phyloP scores from a whole-genome alignment of 1,139 yeast species.

The Suhomyces panamericanus region DNA sequence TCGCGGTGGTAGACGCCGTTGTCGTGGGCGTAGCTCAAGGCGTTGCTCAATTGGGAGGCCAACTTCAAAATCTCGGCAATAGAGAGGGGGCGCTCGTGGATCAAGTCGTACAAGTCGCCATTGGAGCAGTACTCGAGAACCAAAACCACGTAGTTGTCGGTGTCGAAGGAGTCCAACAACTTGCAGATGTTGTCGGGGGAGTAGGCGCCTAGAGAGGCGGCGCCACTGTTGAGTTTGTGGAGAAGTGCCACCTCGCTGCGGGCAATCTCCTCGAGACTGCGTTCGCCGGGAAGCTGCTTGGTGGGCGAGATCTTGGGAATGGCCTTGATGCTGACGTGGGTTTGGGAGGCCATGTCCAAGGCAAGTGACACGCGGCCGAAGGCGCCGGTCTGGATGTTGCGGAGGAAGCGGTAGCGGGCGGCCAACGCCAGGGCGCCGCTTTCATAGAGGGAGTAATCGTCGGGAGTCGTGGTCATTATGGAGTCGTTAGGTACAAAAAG shows the following conservation, averaged over 20 bases:
- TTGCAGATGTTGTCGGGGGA: conserved; percentile 40
- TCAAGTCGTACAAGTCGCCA: conserved; percentile 53
- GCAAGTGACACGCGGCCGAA: conserved; percentile 56
- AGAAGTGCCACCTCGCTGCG: conserved; percentile 49
- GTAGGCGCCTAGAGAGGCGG: conserved; percentile 31
- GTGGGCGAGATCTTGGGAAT: conserved; percentile 33
- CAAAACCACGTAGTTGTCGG: conserved; percentile 40
- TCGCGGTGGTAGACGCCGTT: conserved; percentile 53
- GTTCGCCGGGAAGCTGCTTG: conserved; percentile 13
- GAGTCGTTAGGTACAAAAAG: conserved; percentile 10
- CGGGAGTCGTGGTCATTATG: conserved; percentile 6
- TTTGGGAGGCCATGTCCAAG: conserved; percentile 29
- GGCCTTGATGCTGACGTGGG: conserved; percentile 37
- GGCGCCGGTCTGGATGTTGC: conserved; percentile 50
- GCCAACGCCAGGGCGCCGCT: conserved; percentile 29
- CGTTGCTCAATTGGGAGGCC: conserved; percentile 40
- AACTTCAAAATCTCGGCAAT: conserved; percentile 16
- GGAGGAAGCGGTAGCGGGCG: conserved; percentile 37
- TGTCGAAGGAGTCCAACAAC: conserved; percentile 44
- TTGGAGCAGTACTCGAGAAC: conserved; percentile 52
- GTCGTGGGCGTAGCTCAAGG: conserved; percentile 43
- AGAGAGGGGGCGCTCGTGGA: conserved; percentile 23
- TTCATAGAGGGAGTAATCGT: conserved; percentile 39
- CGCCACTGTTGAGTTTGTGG: conserved; percentile 32
- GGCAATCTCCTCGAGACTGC: conserved; percentile 33